Conservation (phyloP, 2,329 filamentous ascomycete species). For the Trichoderma endophyticum region DNA sequence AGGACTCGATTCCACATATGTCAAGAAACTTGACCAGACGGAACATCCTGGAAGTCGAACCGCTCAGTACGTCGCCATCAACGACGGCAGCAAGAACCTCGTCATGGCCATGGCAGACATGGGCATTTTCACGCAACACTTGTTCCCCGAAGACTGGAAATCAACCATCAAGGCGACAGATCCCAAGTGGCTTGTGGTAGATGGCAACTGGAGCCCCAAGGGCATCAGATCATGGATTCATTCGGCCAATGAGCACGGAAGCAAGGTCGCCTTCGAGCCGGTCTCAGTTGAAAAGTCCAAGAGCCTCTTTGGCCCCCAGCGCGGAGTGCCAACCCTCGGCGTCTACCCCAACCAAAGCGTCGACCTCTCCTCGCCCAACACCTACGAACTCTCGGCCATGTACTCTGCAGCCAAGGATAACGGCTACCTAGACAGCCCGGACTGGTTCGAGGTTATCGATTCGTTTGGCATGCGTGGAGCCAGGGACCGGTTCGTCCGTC, state of each 20-base stretch:
- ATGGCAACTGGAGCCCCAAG: slow-evolving; percentile 76
- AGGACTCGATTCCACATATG: slow-evolving; percentile 62
- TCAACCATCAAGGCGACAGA: slow-evolving; percentile 52
- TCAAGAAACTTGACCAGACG: slow-evolving; percentile 54
- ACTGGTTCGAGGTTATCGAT: slow-evolving; percentile 81
- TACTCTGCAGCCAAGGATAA: slow-evolving; percentile 64
- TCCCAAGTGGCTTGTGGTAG: slow-evolving; percentile 77
- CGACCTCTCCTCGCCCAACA: slow-evolving; percentile 78
- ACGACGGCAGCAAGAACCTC: slow-evolving; percentile 77
- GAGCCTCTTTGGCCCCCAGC: slow-evolving; percentile 57
- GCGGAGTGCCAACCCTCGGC: slow-evolving; percentile 38
- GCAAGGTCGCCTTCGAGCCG: slow-evolving; percentile 77
- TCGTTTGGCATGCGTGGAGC: slow-evolving; percentile 73
- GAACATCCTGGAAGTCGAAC: slow-evolving; percentile 60
- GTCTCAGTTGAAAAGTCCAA: slow-evolving; percentile 79
- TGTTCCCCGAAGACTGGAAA: slow-evolving; percentile 57
- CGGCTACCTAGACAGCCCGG: slow-evolving; percentile 63
- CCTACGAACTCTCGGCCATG: slow-evolving; percentile 76
- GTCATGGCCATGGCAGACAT: slow-evolving; percentile 96
- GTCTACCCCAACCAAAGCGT: slow-evolving; percentile 63
- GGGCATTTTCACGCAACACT: slow-evolving; percentile 67
- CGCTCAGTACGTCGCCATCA: slow-evolving; percentile 88
- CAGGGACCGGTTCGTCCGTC: slow-evolving; percentile 64
- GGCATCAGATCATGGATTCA: slow-evolving; percentile 66
- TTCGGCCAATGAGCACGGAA: slow-evolving; percentile 53